A percentile compares a stretch with the other conserved stretches of the same genome.
phyloP scores from a whole-genome alignment of 176 grass and related monocot species.

The Aegilops tauschii region DNA sequence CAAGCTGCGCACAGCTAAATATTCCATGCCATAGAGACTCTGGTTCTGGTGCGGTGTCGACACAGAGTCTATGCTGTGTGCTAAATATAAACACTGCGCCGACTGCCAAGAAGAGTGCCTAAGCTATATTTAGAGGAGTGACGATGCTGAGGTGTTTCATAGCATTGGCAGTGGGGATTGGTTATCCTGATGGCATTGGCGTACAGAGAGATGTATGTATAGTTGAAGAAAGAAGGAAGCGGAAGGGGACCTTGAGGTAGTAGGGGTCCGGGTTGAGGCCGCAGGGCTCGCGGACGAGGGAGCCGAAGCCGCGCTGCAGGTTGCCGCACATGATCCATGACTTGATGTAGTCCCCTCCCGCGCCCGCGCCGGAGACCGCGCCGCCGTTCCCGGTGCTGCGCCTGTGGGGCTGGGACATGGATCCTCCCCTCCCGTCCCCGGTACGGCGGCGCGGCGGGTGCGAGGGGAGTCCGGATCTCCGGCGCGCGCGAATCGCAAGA shows the following conservation, averaged over 20 bases:
- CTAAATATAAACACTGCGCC: not conserved
- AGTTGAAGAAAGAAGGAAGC: not conserved
- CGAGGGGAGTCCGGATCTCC: not conserved
- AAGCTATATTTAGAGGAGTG: not conserved
- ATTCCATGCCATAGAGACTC: too few relatives aligned
- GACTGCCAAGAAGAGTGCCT: not conserved
- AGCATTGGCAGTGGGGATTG: not conserved
- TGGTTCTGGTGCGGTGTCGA: too few relatives aligned
- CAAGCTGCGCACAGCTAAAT: not conserved
- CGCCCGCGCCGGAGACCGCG: not conserved
- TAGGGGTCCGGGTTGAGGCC: slow-evolving; percentile 50
- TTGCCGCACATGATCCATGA: slow-evolving; percentile 80
- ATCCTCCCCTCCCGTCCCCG: not conserved
- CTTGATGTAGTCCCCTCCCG: slow-evolving; percentile 65
- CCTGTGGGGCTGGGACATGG: slow-evolving; percentile 14
- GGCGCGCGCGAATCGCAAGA: not conserved
- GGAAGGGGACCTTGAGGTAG: slow-evolving; percentile 56
- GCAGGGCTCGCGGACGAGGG: slow-evolving; percentile 82
- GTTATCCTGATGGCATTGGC: not conserved
- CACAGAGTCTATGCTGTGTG: not conserved
- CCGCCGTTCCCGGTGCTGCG: not conserved
- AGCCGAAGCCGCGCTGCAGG: slow-evolving; percentile 72
- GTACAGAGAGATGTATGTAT: not conserved
- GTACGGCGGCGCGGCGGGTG: not conserved
- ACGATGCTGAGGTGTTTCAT: not conserved